Percentiles rank a stretch among this genome's conserved stretches.
Conservation (phyloP, 1,139 yeast species). For the Yamadazyma oceani region DNA sequence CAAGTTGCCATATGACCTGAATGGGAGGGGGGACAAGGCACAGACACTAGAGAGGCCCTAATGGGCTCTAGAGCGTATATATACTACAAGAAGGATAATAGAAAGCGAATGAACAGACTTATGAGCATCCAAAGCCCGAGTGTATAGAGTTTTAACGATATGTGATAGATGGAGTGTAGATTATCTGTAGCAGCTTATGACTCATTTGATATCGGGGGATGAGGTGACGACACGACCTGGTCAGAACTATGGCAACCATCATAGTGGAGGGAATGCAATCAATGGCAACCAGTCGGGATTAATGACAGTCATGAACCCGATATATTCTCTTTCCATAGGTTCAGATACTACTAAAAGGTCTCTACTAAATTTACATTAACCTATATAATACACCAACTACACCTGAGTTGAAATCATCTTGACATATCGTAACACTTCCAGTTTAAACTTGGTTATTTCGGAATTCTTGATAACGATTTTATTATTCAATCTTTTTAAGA, state of each 20-base stretch:
- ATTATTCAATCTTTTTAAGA: conserved; percentile 45
- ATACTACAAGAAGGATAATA: too few species aligned
- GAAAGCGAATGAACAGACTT: too few species aligned
- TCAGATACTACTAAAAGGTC: too few species aligned
- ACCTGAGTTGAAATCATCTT: conserved; percentile 41
- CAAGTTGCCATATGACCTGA: neutral
- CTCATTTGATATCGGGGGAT: neutral
- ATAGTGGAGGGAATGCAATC: too few species aligned
- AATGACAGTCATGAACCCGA: too few species aligned
- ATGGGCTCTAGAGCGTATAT: too few species aligned
- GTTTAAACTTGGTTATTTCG: conserved; percentile 39
- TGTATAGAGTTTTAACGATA: neutral
- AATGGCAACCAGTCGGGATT: too few species aligned
- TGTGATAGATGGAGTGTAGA: neutral
- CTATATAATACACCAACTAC: conserved; percentile 3
- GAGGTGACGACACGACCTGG: neutral
- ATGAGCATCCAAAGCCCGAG: too few species aligned
- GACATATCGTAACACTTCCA: conserved; percentile 45
- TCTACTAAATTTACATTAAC: conserved; percentile 3
- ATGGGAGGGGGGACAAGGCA: neutral
- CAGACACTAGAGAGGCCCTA: neutral
- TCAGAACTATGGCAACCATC: too few species aligned
- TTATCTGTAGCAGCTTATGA: conserved; percentile 1
- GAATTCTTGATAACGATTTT: conserved; percentile 40
- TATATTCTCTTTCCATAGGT: too few species aligned